phyloP scores from a whole-genome alignment of 2,329 filamentous ascomycete genomes.

The Claviceps pusilla region DNA sequence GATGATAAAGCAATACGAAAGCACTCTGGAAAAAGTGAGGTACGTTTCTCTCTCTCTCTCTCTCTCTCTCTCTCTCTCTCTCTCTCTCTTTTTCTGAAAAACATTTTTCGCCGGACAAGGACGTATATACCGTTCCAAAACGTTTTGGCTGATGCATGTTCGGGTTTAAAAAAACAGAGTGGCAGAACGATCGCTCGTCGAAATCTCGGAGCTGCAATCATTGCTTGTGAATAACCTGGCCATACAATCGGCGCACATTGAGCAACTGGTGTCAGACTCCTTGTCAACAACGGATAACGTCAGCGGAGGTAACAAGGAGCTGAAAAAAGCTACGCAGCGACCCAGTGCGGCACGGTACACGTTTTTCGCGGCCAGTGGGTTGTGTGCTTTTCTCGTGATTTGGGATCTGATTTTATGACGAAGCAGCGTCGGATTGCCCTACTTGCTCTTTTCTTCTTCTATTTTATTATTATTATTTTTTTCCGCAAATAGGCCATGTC shows the following conservation, averaged over 20 bases:
- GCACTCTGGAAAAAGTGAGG: conserved; percentile 87
- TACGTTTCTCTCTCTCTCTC: conserved; percentile 30
- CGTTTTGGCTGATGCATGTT: not conserved
- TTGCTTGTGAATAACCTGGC: conserved; percentile 74
- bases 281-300: conserved; percentile 73
- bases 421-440: no score
- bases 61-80: no score
- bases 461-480: no score
- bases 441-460: no score
- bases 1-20: conserved; percentile 87
- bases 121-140: not conserved
- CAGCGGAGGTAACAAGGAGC: conserved; percentile 74
- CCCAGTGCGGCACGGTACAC: conserved; percentile 61
- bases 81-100: no score
- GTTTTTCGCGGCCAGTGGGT: conserved; percentile 62
- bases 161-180: conserved; percentile 35
- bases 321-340: conserved; percentile 66
- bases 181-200: conserved; percentile 76
- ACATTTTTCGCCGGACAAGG: not conserved
- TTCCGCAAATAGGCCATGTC: no score
- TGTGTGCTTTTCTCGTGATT: conserved; percentile 59
- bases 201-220: conserved; percentile 85
- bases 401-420: conserved; percentile 56
- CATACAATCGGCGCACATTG: conserved; percentile 76
- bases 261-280: conserved; percentile 74